phyloP scores from a whole-genome alignment of 768 basidiomycete genomes.

The Omphalotus guepiniiformis region DNA sequence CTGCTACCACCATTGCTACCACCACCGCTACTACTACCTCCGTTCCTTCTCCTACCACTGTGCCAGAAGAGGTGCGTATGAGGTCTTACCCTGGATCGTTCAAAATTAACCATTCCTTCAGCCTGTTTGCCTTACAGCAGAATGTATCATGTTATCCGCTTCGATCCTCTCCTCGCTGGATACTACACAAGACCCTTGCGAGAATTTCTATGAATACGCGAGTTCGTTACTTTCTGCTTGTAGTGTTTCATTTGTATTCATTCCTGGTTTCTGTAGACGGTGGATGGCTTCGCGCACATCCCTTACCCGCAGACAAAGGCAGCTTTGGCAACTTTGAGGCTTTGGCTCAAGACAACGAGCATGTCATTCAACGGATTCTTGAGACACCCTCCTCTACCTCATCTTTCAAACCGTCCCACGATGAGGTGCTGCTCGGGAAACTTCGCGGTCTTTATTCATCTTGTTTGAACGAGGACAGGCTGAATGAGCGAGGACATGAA shows the following conservation, averaged over 20 bases:
- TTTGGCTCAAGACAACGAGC: constrained; percentile 70
- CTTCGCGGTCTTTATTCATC: constrained; percentile 71
- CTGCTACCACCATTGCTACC: constrained; percentile 38
- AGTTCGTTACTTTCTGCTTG: constrained; percentile 50
- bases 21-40: constrained; percentile 38
- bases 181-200: constrained; percentile 83
- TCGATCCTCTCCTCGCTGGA: constrained; percentile 80
- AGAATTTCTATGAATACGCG: constrained; percentile 90
- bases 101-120: constrained; percentile 22
- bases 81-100: background rate
- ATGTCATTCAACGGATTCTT: constrained; percentile 69
- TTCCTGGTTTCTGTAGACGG: constrained; percentile 57
- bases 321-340: constrained; percentile 68
- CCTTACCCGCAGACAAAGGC: constrained; percentile 83
- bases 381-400: constrained; percentile 41
- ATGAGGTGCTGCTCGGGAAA: constrained; percentile 57
- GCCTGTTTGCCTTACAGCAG: constrained; percentile 68
- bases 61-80: constrained; percentile 46
- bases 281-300: constrained; percentile 81
- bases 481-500: constrained; percentile 67
- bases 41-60: constrained; percentile 45
- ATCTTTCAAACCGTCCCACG: constrained; percentile 33
- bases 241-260: constrained; percentile 8
- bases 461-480: constrained; percentile 74
- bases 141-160: constrained; percentile 82